Evolutionary conservation across 495 filamentous ascomycete species (phyloP), one percentile per base, ranked within the genome.

Genomic region (Penicillium paxilli): DNA sequence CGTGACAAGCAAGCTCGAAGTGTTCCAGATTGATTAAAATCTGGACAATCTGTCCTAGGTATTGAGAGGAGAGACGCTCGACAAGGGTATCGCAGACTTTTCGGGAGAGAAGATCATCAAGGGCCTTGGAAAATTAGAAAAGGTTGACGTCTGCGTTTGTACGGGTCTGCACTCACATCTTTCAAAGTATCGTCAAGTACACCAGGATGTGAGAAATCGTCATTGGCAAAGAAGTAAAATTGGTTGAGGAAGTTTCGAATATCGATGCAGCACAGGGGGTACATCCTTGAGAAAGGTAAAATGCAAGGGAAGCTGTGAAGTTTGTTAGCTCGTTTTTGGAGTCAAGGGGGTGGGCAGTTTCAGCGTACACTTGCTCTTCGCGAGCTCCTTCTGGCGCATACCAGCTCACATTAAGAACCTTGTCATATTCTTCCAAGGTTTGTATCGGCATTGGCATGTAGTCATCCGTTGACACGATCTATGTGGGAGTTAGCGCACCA

Each of bases 391-490:
- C 90, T 38, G 91, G 91, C 8, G 79, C 86, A 65, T 94, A 96
- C 92, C 92, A 98, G 68, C 85, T 93, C 48, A 96, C 90, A 51
- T 87, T 90, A 58, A 96, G 83, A 21, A 99, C 92, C 62, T 96
- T 95, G 55, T 96, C 89, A 66, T 95, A 97, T 61, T 97, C 91
- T 51, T 95, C 92, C n/a, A 79, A 58, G 21, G 86, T 89, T 54
- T 88, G 86, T 61, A 97, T 95, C 5, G 89, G 86, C 95, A 99
- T 98, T 17, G 95, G 95, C 92, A 98, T 97, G 70, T 98, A 99
- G 67, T 99, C 94, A 67, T 99, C 94, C 11, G 91, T 96, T 10
- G 87, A 89, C 23, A 99, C 91, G 68, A 96, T 96, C 85, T 94
- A 30, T 7, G 35, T 69, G 8, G 26, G 67, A 52, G 42, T 54